phyloP scores from a whole-genome alignment of 768 basidiomycete genomes.

The Grammothele lineata region DNA sequence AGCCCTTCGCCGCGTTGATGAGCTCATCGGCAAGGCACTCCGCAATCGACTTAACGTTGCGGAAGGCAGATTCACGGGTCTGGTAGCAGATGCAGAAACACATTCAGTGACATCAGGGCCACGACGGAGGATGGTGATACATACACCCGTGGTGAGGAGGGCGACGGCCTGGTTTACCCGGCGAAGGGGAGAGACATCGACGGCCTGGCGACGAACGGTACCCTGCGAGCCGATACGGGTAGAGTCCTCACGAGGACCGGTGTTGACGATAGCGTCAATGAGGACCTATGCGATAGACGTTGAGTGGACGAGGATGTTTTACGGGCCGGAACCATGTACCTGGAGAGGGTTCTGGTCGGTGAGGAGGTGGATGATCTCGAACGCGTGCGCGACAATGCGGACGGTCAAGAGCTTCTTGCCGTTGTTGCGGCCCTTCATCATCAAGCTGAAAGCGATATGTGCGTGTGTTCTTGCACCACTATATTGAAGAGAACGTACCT shows the following conservation, averaged over 20 bases:
- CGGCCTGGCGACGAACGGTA: conserved; percentile 98
- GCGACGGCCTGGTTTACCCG: conserved; percentile 97
- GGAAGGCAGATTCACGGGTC: conserved; percentile 99
- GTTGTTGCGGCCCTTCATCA: conserved; percentile 99
- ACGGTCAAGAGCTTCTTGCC: conserved; percentile 99
- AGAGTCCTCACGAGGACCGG: conserved; percentile 98
- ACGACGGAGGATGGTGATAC: conserved; percentile 26
- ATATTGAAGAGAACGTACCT: conserved; percentile 47
- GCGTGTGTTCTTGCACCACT: neutral
- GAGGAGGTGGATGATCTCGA: conserved; percentile 99
- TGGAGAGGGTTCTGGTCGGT: conserved; percentile 99
- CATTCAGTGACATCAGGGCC: neutral
- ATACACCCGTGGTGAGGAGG: conserved; percentile 92
- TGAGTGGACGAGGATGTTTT: no score
- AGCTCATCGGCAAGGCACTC: conserved; percentile 99
- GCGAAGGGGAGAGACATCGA: conserved; percentile 97
- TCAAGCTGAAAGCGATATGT: conserved; percentile 59
- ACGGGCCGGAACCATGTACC: conserved; percentile 40
- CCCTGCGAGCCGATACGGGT: conserved; percentile 99
- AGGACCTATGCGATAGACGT: conserved; percentile 58
- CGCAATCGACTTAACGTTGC: conserved; percentile 98
- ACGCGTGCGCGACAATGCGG: conserved; percentile 98
- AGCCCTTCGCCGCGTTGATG: conserved; percentile 99
- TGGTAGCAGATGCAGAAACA: conserved; percentile 27
- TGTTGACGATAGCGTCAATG: conserved; percentile 99